A percentile compares a stretch with the other conserved stretches of the same genome.
Evolutionary conservation across 257 asterid species (phyloP).

Genomic region (Jacaranda mimosifolia): DNA sequence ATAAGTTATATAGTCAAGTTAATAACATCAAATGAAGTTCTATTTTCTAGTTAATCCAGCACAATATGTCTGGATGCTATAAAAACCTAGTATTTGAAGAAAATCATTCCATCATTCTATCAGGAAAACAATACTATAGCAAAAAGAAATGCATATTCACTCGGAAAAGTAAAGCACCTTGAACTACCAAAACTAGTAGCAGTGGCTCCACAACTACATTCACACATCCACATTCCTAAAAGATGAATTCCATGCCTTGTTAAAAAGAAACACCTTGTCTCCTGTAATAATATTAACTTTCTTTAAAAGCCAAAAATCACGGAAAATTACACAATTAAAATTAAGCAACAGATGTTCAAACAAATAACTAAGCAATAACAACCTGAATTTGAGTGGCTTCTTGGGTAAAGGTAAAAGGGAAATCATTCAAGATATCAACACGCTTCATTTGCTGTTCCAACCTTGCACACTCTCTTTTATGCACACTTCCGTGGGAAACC

Average conservation of each 20-base stretch:
- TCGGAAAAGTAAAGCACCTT: constrained; percentile 44
- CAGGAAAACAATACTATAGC: background rate
- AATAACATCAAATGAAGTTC: background rate
- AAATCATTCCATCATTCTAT: background rate
- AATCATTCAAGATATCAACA: constrained; percentile 54
- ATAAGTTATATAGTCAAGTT: background rate
- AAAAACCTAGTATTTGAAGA: background rate
- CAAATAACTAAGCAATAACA: background rate
- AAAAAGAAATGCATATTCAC: constrained; percentile 3
- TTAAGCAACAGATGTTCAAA: constrained; percentile 17
- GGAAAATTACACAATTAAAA: constrained; percentile 6
- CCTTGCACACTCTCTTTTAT: constrained; percentile 80
- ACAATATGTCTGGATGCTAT: background rate
- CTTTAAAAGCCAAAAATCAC: constrained; percentile 25
- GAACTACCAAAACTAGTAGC: constrained; percentile 38
- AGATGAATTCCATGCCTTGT: constrained; percentile 61
- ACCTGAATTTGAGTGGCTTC: constrained; percentile 58
- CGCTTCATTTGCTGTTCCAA: constrained; percentile 74
- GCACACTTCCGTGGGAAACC: constrained; percentile 79
- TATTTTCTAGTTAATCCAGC: background rate
- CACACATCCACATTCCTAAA: constrained; percentile 83
- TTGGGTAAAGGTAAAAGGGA: constrained; percentile 76
- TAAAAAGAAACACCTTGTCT: constrained; percentile 68
- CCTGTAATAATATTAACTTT: constrained; percentile 38
- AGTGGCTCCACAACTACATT: constrained; percentile 73